Percentiles rank a stretch among this genome's conserved stretches.
Conservation (phyloP, 2,329 filamentous ascomycete species). For the Sporothrix luriei region DNA sequence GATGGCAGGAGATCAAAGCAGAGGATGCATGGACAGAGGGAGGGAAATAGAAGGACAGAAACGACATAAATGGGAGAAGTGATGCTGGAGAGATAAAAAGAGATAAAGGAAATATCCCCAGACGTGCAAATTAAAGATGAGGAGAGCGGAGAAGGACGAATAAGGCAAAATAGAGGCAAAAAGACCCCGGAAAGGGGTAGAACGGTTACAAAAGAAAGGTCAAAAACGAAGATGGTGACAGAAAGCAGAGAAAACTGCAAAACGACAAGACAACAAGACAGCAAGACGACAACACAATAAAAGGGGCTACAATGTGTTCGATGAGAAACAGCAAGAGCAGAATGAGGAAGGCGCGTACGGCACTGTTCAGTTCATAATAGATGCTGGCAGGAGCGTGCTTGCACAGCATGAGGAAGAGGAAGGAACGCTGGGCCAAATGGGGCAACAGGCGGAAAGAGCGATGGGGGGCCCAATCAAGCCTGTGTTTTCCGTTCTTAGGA, state of each 20-base stretch:
- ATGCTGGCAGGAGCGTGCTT: neutral
- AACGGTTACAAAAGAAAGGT: neutral
- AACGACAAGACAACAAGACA: neutral
- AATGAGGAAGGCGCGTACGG: neutral
- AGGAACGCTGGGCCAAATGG: neutral
- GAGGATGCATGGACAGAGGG: too few relatives aligned
- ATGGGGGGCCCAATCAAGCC: neutral
- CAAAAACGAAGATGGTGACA: neutral
- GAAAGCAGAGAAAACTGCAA: too few relatives aligned
- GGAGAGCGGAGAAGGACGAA: neutral
- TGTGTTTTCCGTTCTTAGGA: neutral
- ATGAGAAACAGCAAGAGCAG: neutral
- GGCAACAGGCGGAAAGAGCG: neutral
- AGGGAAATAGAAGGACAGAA: too few relatives aligned
- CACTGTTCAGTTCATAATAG: neutral
- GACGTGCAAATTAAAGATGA: conserved; percentile 5
- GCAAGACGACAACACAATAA: too few relatives aligned
- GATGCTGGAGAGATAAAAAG: neutral
- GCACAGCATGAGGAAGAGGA: neutral
- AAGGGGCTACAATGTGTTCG: neutral
- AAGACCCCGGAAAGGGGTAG: neutral
- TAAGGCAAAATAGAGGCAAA: conserved; percentile 17
- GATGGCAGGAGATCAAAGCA: neutral
- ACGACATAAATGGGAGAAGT: neutral
- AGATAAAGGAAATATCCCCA: neutral